A percentile compares a stretch with the other conserved stretches of the same genome.
These are phyloP conservation scores for Alloteropsis semialata DNA, from an alignment of 176 grass and related monocot species.

Conservation along the genomic window DNA sequence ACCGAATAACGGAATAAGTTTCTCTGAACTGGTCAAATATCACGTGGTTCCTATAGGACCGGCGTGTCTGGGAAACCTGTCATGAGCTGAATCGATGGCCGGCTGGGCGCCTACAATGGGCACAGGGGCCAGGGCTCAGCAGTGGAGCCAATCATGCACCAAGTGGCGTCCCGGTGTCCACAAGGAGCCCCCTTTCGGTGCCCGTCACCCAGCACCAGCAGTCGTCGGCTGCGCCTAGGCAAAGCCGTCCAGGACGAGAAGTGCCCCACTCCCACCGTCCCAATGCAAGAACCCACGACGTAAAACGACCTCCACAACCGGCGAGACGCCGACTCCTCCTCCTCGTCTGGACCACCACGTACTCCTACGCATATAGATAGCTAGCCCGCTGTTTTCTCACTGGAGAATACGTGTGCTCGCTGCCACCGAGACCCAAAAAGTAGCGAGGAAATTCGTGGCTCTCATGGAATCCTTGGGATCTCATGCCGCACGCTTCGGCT, in stretches of 20 bases:
- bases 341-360: neutral
- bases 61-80: neutral
- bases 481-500: conserved; percentile 3
- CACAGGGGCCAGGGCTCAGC: neutral
- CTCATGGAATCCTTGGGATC: too few relatives aligned
- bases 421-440: neutral
- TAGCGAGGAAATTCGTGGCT: neutral
- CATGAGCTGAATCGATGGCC: neutral
- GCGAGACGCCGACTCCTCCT: neutral
- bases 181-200: conserved; percentile 19
- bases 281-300: neutral
- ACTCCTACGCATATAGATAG: too few relatives aligned
- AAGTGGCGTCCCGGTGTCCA: conserved; percentile 30
- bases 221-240: neutral
- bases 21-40: neutral
- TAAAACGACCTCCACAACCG: conserved; percentile 9
- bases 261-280: neutral
- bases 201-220: neutral
- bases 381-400: too few relatives aligned
- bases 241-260: neutral
- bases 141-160: neutral
- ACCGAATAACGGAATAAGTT: neutral
- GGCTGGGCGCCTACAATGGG: neutral
- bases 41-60: neutral
- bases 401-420: neutral